Percentiles rank a stretch among this genome's conserved stretches.
Evolutionary conservation across 108 stramenopile species (phyloP).

Genomic region (Discostella stelligeroides): DNA sequence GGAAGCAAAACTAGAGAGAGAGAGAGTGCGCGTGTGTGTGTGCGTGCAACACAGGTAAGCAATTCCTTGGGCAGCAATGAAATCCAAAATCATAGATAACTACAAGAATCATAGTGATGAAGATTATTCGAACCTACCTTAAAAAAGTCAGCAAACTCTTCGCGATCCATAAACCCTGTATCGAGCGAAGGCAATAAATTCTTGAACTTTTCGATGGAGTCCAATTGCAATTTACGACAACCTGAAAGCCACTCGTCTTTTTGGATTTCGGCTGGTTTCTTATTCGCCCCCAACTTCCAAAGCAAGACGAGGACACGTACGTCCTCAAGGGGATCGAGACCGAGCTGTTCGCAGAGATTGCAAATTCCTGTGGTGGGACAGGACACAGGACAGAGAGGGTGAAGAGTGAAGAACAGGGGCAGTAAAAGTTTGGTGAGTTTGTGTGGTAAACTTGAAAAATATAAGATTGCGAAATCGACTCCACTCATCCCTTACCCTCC

Average conservation of each 20-base stretch:
- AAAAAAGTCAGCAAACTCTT: slow-evolving; percentile 90
- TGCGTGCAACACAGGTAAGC: too few relatives aligned
- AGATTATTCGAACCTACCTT: too few relatives aligned
- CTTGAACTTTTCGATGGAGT: slow-evolving; percentile 69
- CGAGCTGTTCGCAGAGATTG: slow-evolving; percentile 78
- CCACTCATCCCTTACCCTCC: too few relatives aligned
- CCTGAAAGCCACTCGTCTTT: slow-evolving; percentile 77
- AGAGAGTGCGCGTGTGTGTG: too few relatives aligned
- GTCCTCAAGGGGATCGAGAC: slow-evolving; percentile 81
- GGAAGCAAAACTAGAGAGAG: slow-evolving; percentile 72
- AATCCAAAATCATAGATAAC: too few relatives aligned
- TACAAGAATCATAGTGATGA: too few relatives aligned
- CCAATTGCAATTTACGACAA: slow-evolving; percentile 59
- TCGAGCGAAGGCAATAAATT: slow-evolving; percentile 72
- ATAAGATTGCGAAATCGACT: too few relatives aligned
- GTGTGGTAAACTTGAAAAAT: too few relatives aligned
- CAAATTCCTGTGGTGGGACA: slow-evolving; percentile 70
- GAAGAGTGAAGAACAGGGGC: too few relatives aligned
- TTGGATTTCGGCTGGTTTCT: slow-evolving; percentile 83
- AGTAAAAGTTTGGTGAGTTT: too few relatives aligned
- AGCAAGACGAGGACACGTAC: slow-evolving; percentile 86
- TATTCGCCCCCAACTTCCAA: slow-evolving; percentile 80
- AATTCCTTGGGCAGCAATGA: too few relatives aligned
- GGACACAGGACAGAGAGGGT: too few relatives aligned
- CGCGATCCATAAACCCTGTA: slow-evolving; percentile 84